Conservation (phyloP, 2,329 filamentous ascomycete genomes). For the Tricladium varicosporioides region DNA sequence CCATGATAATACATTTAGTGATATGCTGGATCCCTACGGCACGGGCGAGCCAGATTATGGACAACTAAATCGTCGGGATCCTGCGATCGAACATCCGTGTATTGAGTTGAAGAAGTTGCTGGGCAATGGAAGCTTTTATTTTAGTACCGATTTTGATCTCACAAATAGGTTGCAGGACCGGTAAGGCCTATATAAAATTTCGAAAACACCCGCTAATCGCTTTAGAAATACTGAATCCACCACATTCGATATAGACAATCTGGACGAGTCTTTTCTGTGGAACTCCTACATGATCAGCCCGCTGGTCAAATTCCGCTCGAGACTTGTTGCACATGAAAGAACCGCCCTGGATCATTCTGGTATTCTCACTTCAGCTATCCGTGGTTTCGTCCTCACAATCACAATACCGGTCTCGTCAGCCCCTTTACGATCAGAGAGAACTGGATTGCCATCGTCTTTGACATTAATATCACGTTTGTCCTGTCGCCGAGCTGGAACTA, state of each 20-base stretch:
- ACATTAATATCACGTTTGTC: conserved; percentile 91
- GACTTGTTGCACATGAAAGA: conserved; percentile 72
- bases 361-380: conserved; percentile 89
- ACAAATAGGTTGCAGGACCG: conserved; percentile 91
- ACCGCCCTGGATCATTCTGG: conserved; percentile 79
- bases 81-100: conserved; percentile 80
- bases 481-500: conserved; percentile 84
- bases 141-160: conserved; percentile 96
- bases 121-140: conserved; percentile 93
- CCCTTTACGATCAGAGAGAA: conserved; percentile 62
- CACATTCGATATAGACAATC: conserved; percentile 85
- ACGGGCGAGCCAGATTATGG: conserved; percentile 39
- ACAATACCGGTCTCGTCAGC: conserved; percentile 76
- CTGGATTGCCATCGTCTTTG: conserved; percentile 76
- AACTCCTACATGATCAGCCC: conserved; percentile 98
- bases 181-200: conserved; percentile 40
- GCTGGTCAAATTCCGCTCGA: conserved; percentile 82
- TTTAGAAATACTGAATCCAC: conserved; percentile 69
- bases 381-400: conserved; percentile 86
- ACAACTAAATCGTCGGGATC: conserved; percentile 62
- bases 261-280: conserved; percentile 93
- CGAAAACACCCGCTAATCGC: conserved; percentile 14
- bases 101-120: conserved; percentile 87
- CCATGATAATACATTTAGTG: conserved; percentile 74
- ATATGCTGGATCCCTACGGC: conserved; percentile 37